phyloP scores from a whole-genome alignment of 2,329 filamentous ascomycete genomes.

The Fusarium sp. region DNA sequence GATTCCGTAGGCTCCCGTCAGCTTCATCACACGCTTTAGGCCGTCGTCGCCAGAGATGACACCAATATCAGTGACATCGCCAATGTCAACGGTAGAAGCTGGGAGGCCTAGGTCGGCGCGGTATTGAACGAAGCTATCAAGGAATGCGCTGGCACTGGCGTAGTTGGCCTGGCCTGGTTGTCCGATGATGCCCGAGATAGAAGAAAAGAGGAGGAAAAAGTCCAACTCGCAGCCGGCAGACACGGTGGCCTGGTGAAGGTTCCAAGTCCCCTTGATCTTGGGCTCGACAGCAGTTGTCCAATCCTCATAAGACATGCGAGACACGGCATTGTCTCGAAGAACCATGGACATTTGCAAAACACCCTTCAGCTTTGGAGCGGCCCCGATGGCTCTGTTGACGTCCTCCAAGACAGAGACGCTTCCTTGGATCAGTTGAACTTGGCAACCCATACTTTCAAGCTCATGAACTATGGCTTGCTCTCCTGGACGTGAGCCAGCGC shows the following conservation, averaged over 20 bases:
- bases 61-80: conserved; percentile 52
- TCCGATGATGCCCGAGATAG: conserved; percentile 50
- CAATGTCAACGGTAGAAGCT: conserved; percentile 53
- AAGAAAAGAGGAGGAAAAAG: conserved; percentile 54
- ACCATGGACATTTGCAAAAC: conserved; percentile 57
- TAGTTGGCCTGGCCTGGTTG: conserved; percentile 56
- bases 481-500: conserved; percentile 1
- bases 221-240: conserved; percentile 41
- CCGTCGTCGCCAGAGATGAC: conserved; percentile 44
- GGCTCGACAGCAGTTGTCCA: conserved; percentile 44
- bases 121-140: conserved; percentile 54
- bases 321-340: conserved; percentile 36
- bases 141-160: conserved; percentile 55
- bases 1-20: conserved; percentile 8
- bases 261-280: conserved; percentile 54
- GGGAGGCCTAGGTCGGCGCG: conserved; percentile 51
- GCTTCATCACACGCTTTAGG: conserved; percentile 15
- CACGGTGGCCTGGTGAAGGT: conserved; percentile 52
- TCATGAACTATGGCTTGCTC: conserved; percentile 34
- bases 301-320: conserved; percentile 50
- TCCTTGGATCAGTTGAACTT: conserved; percentile 46
- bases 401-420: conserved; percentile 47
- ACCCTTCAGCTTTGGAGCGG: conserved; percentile 49
- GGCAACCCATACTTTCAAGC: conserved; percentile 42
- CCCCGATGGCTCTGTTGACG: conserved; percentile 41